Conservation (phyloP, 1,284 basidiomycete species). For the Volvariella volvacea region DNA sequence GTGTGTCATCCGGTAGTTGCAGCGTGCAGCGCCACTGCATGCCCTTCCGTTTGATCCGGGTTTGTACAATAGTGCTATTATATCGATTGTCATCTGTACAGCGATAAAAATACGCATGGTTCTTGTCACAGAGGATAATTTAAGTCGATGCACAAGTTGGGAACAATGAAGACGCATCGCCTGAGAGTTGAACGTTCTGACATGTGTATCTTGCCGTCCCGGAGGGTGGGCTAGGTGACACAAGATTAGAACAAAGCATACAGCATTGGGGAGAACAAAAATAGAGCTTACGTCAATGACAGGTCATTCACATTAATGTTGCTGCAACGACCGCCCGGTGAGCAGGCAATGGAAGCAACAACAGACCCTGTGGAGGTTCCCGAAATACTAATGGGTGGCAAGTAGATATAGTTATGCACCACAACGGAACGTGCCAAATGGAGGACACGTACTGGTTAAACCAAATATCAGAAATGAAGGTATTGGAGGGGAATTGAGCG, state of each 20-base stretch:
- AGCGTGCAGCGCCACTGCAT: no score
- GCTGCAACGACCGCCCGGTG: constrained; percentile 42
- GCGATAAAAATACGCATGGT: no score
- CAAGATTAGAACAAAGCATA: constrained; percentile 1
- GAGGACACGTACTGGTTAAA: constrained; percentile 37
- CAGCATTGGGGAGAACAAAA: constrained; percentile 7
- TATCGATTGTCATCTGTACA: no score
- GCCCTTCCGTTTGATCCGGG: no score
- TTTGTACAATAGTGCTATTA: no score
- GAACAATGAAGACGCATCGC: not conserved
- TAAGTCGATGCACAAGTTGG: no score
- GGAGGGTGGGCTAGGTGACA: constrained; percentile 14
- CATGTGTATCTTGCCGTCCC: not conserved
- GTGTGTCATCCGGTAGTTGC: no score
- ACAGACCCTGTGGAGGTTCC: constrained; percentile 49
- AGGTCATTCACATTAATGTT: constrained; percentile 44
- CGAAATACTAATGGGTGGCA: constrained; percentile 32
- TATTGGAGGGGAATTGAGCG: constrained; percentile 44
- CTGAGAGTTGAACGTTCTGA: not conserved
- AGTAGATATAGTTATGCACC: not conserved
- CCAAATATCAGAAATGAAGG: constrained; percentile 44
- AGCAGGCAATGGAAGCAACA: constrained; percentile 53
- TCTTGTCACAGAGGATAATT: no score
- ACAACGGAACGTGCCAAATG: no score
- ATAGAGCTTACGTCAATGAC: constrained; percentile 32